phyloP scores from a whole-genome alignment of 2,329 filamentous ascomycete genomes.

The Penicillium sp. region DNA sequence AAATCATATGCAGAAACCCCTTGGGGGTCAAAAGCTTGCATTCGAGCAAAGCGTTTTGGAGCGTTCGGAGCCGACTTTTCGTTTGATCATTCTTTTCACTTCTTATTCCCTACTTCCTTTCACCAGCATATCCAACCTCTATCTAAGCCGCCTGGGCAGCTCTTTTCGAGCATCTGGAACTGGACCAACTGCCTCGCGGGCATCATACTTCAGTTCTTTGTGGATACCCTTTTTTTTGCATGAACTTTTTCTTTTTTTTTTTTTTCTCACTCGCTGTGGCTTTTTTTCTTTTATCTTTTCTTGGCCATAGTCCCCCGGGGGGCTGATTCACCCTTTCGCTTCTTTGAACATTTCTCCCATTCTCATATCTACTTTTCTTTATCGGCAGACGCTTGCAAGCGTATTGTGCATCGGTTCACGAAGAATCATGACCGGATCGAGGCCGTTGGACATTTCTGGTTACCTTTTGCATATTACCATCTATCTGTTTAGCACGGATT shows the following conservation, averaged over 20 bases:
- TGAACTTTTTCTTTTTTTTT: slow-evolving; percentile 4
- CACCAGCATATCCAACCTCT: slow-evolving; percentile 15
- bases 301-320: slow-evolving; percentile 10
- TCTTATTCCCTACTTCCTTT: slow-evolving; percentile 13
- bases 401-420: slow-evolving; percentile 3
- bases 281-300: slow-evolving; percentile 10
- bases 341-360: slow-evolving; percentile 5
- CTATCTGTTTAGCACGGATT: background rate
- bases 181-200: slow-evolving; percentile 18
- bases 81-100: slow-evolving; percentile 7
- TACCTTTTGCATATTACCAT: background rate
- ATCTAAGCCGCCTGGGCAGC: slow-evolving; percentile 27
- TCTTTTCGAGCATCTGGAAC: slow-evolving; percentile 18
- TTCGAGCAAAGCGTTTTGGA: slow-evolving; percentile 17
- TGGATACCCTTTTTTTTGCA: slow-evolving; percentile 22
- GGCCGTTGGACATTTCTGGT: slow-evolving; percentile 5
- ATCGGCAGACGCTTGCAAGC: slow-evolving; percentile 2
- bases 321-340: slow-evolving; percentile 13
- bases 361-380: slow-evolving; percentile 2
- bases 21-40: slow-evolving; percentile 14
- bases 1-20: background rate
- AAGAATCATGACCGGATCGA: slow-evolving; percentile 15
- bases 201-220: slow-evolving; percentile 26
- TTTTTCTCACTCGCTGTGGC: slow-evolving; percentile 3
- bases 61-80: slow-evolving; percentile 17